Conservation (phyloP, 345 rosid species). For the Pistacia vera region DNA sequence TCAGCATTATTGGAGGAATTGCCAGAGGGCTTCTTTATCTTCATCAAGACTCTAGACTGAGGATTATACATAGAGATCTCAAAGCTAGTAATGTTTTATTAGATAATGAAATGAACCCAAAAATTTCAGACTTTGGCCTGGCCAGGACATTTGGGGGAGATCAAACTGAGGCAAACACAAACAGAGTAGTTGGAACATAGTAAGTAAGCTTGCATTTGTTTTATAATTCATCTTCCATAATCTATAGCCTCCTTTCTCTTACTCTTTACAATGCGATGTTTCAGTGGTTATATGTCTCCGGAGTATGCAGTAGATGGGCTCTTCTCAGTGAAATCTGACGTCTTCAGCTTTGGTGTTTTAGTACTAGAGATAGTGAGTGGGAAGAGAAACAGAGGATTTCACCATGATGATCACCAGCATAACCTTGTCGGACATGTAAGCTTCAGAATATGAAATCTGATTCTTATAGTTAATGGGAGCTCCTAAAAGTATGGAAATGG, state of each 20-base stretch:
- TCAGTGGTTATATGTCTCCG: constrained; percentile 36
- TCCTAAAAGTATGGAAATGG: background rate
- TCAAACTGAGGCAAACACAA: constrained; percentile 39
- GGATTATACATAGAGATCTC: constrained; percentile 34
- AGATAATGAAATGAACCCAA: constrained; percentile 42
- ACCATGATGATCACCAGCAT: constrained; percentile 18
- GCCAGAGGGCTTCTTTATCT: constrained; percentile 32
- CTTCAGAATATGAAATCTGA: background rate
- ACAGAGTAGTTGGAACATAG: constrained; percentile 51
- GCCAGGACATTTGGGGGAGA: constrained; percentile 44
- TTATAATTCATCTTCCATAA: background rate
- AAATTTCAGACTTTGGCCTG: constrained; percentile 53
- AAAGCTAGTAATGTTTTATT: constrained; percentile 48
- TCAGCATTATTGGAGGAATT: constrained; percentile 22
- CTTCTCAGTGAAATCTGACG: constrained; percentile 38
- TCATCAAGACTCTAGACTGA: constrained; percentile 35
- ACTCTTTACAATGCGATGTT: background rate
- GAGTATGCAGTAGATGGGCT: constrained; percentile 29
- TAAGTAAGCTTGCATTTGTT: constrained; percentile 10
- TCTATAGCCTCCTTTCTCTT: background rate
- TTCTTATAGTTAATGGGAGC: background rate
- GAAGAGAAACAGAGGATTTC: constrained; percentile 27
- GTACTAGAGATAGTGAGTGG: constrained; percentile 35
- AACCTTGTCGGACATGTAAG: constrained; percentile 26
- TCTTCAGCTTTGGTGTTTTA: constrained; percentile 38